Evolutionary conservation across 768 basidiomycete species (phyloP).

Genomic region (Hypholoma fasciculare): DNA sequence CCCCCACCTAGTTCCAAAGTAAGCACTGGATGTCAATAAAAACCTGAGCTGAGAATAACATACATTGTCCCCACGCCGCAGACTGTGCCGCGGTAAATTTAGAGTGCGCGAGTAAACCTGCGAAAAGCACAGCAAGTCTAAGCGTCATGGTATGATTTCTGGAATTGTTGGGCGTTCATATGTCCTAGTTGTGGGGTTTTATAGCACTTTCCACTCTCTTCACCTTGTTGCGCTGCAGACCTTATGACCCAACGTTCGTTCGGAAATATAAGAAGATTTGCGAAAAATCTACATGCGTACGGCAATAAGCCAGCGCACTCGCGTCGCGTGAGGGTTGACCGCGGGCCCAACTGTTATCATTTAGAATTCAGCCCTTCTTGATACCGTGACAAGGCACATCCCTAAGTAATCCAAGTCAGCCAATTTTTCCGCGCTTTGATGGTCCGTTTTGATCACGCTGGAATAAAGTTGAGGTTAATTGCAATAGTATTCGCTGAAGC

Average conservation of each 20-base stretch:
- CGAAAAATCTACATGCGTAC: too few relatives aligned
- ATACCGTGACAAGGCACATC: too few relatives aligned
- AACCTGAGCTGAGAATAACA: background rate
- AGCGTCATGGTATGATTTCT: background rate
- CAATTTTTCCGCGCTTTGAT: too few relatives aligned
- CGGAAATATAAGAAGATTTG: background rate
- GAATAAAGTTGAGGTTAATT: too few relatives aligned
- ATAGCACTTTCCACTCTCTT: background rate
- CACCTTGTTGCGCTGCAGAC: background rate
- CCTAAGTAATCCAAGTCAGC: too few relatives aligned
- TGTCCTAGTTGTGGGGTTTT: background rate
- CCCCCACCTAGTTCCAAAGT: constrained; percentile 18
- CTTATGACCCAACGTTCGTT: background rate
- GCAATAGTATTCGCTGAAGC: too few relatives aligned
- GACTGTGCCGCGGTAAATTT: constrained; percentile 18
- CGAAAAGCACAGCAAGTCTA: constrained; percentile 4
- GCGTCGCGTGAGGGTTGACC: too few relatives aligned
- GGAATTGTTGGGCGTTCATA: background rate
- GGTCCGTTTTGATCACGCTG: too few relatives aligned
- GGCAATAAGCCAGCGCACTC: too few relatives aligned
- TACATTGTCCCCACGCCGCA: constrained; percentile 22
- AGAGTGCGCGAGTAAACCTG: constrained; percentile 13
- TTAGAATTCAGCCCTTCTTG: too few relatives aligned
- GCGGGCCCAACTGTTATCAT: too few relatives aligned
- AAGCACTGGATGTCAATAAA: background rate